Evolutionary conservation across 75 land plant genomes (phyloP).

Genomic region (Pinus tabuliformis): DNA sequence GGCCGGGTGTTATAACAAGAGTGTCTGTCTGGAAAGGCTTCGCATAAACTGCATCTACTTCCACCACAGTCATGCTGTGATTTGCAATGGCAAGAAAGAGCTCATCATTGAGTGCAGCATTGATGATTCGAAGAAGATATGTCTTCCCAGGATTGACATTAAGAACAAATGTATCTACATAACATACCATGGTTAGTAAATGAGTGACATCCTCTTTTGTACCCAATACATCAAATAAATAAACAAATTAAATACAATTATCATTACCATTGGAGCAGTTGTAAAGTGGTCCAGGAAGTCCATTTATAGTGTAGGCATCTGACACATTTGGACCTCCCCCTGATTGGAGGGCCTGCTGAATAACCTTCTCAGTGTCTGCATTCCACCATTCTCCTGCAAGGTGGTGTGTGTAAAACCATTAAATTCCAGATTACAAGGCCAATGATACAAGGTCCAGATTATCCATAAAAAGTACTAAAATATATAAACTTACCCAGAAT

Average conservation of each 20-base stretch:
- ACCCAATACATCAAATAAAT: too few species aligned
- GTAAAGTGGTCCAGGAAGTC: conserved; percentile 53
- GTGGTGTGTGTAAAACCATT: too few species aligned
- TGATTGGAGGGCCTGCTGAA: conserved; percentile 21
- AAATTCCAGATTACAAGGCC: not conserved
- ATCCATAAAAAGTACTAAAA: not conserved
- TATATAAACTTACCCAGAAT: conserved; percentile 31
- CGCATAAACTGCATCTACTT: conserved; percentile 38
- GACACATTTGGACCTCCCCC: conserved; percentile 53
- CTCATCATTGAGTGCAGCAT: conserved; percentile 61
- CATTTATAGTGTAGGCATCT: conserved; percentile 62
- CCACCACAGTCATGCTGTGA: conserved; percentile 49
- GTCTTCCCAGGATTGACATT: conserved; percentile 44
- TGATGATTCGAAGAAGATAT: conserved; percentile 57
- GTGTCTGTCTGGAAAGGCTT: conserved; percentile 37
- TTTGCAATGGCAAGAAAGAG: conserved; percentile 59
- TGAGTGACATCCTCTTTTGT: too few species aligned
- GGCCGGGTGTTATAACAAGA: conserved; percentile 51
- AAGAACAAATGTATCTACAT: conserved; percentile 45
- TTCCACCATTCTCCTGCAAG: conserved; percentile 63
- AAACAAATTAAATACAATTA: not conserved
- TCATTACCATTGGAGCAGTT: conserved; percentile 40
- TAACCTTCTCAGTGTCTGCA: conserved; percentile 37
- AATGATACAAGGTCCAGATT: not conserved
- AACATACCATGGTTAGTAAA: too few species aligned